A percentile compares a stretch with the other conserved stretches of the same genome.
phyloP scores from a whole-genome alignment of 1,284 basidiomycete genomes.

The Microbotryum intermedium region DNA sequence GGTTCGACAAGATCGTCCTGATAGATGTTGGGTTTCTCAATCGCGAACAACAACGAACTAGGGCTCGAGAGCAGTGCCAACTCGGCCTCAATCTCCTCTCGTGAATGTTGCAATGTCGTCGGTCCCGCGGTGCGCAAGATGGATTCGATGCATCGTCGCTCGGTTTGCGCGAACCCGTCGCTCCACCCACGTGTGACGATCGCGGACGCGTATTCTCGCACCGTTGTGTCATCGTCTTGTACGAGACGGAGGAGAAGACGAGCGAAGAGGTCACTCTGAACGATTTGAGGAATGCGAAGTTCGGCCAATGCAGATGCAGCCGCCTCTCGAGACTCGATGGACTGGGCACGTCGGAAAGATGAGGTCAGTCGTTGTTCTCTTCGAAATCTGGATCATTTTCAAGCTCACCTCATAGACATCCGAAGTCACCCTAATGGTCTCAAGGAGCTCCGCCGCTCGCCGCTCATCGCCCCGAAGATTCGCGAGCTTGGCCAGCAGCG shows the following conservation, averaged over 20 bases:
- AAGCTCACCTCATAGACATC: conserved; percentile 1
- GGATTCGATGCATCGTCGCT: too few relatives aligned
- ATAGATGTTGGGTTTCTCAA: conserved; percentile 30
- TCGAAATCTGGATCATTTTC: neutral
- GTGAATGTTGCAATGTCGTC: neutral
- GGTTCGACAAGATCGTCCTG: conserved; percentile 16
- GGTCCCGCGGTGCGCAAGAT: neutral
- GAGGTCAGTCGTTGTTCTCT: neutral
- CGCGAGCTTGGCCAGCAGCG: conserved; percentile 8
- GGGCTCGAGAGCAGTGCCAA: conserved; percentile 17
- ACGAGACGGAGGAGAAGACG: conserved; percentile 14
- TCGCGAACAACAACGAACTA: conserved; percentile 23
- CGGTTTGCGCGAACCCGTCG: neutral
- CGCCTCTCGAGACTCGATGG: conserved; percentile 24
- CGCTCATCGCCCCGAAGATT: neutral
- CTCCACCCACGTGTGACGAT: conserved; percentile 2
- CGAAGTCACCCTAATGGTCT: neutral
- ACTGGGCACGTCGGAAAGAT: neutral
- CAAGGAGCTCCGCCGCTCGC: neutral
- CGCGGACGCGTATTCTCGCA: conserved; percentile 3
- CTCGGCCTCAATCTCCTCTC: conserved; percentile 10
- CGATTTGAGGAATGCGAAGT: neutral
- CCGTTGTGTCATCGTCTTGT: conserved; percentile 26
- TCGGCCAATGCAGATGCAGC: conserved; percentile 14
- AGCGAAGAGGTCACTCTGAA: neutral